Conservation (phyloP, 306 rosid genomes). For the Sophora flavescens region DNA sequence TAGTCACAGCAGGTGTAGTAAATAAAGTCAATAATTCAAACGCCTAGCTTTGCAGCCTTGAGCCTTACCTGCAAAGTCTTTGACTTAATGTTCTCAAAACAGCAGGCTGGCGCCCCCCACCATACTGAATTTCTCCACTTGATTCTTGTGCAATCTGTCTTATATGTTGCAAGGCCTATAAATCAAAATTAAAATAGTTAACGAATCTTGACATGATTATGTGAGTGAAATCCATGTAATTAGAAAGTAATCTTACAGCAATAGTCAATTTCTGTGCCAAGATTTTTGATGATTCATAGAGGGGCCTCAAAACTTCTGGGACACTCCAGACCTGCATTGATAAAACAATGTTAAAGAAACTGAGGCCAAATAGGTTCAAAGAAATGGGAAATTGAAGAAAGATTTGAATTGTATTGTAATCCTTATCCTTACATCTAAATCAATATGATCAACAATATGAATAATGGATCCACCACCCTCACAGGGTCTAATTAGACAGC, state of each 20-base stretch:
- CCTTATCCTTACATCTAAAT: constrained; percentile 84
- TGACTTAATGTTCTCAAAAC: constrained; percentile 94
- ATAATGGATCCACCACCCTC: constrained; percentile 98
- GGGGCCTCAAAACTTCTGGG: constrained; percentile 96
- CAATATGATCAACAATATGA: constrained; percentile 92
- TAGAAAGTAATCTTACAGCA: constrained; percentile 61
- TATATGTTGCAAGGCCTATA: constrained; percentile 86
- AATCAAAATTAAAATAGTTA: not conserved
- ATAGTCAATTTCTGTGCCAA: constrained; percentile 91
- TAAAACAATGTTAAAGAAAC: not conserved
- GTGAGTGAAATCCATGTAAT: too few species aligned
- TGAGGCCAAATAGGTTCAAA: not conserved
- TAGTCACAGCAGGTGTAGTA: not conserved
- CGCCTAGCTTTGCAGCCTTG: not conserved
- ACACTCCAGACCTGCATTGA: constrained; percentile 84
- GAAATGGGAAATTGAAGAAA: not conserved
- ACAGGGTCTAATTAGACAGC: constrained; percentile 87
- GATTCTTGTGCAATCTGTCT: constrained; percentile 93
- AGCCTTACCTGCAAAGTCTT: constrained; percentile 79
- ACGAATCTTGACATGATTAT: not conserved
- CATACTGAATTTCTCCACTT: constrained; percentile 87
- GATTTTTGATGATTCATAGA: constrained; percentile 90
- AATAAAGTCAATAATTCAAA: not conserved
- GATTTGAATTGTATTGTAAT: not conserved
- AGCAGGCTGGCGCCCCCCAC: constrained; percentile 98